These are phyloP conservation scores for Tetrapisispora phaffii DNA, from an alignment of 805 yeast species.

Conservation along the genomic window DNA sequence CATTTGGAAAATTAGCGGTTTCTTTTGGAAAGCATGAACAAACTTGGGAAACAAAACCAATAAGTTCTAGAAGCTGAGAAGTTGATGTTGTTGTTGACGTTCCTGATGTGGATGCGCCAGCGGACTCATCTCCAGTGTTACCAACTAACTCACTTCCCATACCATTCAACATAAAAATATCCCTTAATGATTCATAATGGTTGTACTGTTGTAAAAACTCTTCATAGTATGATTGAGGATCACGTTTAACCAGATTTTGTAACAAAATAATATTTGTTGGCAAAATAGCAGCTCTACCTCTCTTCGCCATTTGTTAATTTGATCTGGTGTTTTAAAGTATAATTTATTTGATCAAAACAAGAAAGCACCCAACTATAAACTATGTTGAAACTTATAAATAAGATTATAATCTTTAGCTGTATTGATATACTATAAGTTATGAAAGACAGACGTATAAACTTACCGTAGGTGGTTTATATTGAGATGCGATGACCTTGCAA, in stretches of 20 bases:
- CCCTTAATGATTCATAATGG: conserved; percentile 85
- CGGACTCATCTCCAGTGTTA: conserved; percentile 16
- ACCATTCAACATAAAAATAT: conserved; percentile 63
- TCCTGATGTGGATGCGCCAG: conserved; percentile 5
- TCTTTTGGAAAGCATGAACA: conserved; percentile 84
- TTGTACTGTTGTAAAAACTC: conserved; percentile 88
- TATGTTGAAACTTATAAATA: background rate
- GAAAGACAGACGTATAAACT: too few relatives aligned
- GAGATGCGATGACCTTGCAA: conserved; percentile 10
- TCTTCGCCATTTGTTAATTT: conserved; percentile 54
- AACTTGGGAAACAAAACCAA: conserved; percentile 88
- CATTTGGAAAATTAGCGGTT: conserved; percentile 75
- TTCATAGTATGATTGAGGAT: conserved; percentile 88
- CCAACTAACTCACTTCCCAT: conserved; percentile 30
- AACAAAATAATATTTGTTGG: conserved; percentile 86
- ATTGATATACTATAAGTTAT: too few relatives aligned
- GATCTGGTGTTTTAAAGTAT: background rate
- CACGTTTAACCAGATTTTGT: conserved; percentile 88
- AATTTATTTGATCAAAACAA: background rate
- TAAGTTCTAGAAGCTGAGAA: conserved; percentile 62
- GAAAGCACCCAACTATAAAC: background rate
- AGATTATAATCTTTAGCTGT: too few relatives aligned
- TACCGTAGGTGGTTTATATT: too few relatives aligned
- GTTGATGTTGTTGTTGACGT: conserved; percentile 24
- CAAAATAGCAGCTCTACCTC: conserved; percentile 83